These are phyloP conservation scores for Coniella lustricola DNA, from an alignment of 2,329 filamentous ascomycete species.

Conservation along the genomic window DNA sequence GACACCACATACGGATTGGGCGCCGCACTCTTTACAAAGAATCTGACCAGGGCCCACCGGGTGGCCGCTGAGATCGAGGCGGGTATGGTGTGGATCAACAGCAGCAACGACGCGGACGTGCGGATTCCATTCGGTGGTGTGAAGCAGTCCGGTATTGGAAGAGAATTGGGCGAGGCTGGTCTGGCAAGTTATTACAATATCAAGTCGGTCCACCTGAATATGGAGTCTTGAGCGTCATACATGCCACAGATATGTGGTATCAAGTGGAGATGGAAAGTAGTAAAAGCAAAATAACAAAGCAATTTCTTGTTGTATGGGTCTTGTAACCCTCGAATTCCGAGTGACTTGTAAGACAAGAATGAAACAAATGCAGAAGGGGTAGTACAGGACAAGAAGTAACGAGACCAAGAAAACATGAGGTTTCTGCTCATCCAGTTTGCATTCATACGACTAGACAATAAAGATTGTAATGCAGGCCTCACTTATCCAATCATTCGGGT, in stretches of 20 bases:
- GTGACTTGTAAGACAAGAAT: too few relatives aligned
- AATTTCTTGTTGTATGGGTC: neutral
- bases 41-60: conserved; percentile 39
- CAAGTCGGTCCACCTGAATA: conserved; percentile 31
- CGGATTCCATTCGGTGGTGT: conserved; percentile 43
- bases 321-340: too few relatives aligned
- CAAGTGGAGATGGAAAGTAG: neutral
- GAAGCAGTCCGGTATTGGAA: conserved; percentile 31
- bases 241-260: neutral
- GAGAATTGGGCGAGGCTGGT: conserved; percentile 31
- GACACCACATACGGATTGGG: conserved; percentile 51
- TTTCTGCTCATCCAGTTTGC: too few relatives aligned
- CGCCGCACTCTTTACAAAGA: conserved; percentile 49
- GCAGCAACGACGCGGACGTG: conserved; percentile 38
- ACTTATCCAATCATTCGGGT: too few relatives aligned
- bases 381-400: too few relatives aligned
- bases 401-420: too few relatives aligned
- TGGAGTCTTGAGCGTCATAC: conserved; percentile 19
- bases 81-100: conserved; percentile 45
- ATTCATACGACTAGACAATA: too few relatives aligned
- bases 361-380: too few relatives aligned
- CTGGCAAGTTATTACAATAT: conserved; percentile 29
- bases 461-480: too few relatives aligned
- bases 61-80: conserved; percentile 49
- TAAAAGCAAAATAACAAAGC: too few relatives aligned